Conservation (phyloP, 2,329 filamentous ascomycete species). For the Fusarium virguliforme region DNA sequence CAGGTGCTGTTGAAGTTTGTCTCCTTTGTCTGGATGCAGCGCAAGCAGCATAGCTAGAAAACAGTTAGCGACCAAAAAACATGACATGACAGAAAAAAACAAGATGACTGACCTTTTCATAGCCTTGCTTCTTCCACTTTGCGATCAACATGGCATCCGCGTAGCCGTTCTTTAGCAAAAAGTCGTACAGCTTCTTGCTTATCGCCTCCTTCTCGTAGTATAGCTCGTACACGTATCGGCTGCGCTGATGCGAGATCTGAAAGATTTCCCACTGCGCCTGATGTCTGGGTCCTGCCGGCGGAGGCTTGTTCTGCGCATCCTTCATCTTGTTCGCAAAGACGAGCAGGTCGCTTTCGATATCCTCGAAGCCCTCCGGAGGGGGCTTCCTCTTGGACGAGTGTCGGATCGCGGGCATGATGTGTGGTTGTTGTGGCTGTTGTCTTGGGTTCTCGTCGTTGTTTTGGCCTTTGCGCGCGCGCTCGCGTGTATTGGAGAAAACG, state of each 20-base stretch:
- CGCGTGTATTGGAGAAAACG: constrained; percentile 9
- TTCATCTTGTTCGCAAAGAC: constrained; percentile 94
- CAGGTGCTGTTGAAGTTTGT: constrained; percentile 99
- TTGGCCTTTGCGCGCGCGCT: constrained; percentile 7
- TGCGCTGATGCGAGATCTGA: constrained; percentile 94
- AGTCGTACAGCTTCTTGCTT: constrained; percentile 92
- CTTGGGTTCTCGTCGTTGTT: not conserved
- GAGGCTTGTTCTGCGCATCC: constrained; percentile 92
- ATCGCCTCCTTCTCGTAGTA: constrained; percentile 99
- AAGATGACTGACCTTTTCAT: constrained; percentile 85
- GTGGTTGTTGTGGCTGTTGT: constrained; percentile 15
- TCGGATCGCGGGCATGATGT: constrained; percentile 81
- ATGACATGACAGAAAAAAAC: not conserved
- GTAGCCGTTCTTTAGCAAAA: constrained; percentile 96
- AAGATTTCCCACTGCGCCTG: constrained; percentile 98
- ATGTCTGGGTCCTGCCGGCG: constrained; percentile 83
- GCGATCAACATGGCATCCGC: constrained; percentile 96
- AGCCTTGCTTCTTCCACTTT: constrained; percentile 99
- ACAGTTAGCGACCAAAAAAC: constrained; percentile 45
- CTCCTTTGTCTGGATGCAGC: constrained; percentile 99
- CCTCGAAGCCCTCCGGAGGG: constrained; percentile 87
- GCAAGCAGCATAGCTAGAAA: constrained; percentile 86
- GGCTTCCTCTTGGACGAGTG: constrained; percentile 84
- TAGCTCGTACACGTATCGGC: constrained; percentile 94
- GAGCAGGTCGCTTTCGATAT: constrained; percentile 89